Conservation (phyloP, 331 rosid species). For the Rhamnella rubrinervis region DNA sequence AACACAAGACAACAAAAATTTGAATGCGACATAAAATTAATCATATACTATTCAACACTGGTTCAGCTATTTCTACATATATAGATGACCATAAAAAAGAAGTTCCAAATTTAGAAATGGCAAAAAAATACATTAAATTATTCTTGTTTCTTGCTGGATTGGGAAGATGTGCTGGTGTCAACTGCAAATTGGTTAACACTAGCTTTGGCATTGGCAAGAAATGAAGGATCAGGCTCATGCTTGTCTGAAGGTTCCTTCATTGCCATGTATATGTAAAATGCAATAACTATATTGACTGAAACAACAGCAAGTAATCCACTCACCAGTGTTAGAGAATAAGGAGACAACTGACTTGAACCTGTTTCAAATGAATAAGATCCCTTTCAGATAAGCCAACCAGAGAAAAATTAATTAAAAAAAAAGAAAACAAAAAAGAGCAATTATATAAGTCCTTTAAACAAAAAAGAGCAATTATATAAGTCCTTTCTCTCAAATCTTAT, state of each 20-base stretch:
- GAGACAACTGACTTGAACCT: conserved; percentile 62
- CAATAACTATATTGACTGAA: conserved; percentile 78
- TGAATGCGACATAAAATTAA: too few species aligned
- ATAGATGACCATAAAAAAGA: too few species aligned
- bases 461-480: neutral
- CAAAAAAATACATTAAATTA: conserved; percentile 10
- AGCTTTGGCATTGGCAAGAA: conserved; percentile 83
- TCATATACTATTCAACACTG: too few species aligned
- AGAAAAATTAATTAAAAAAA: conserved; percentile 16
- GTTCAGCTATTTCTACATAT: too few species aligned
- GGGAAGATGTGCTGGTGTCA: conserved; percentile 42
- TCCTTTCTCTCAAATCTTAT: neutral
- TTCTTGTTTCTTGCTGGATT: conserved; percentile 62
- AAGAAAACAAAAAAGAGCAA: conserved; percentile 15
- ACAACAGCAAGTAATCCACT: conserved; percentile 92
- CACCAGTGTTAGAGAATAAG: conserved; percentile 68
- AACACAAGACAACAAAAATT: too few species aligned
- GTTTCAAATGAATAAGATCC: conserved; percentile 14
- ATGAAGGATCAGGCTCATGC: conserved; percentile 79
- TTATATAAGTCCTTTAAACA: neutral
- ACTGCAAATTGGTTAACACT: conserved; percentile 49
- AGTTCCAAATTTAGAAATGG: too few species aligned
- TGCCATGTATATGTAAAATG: conserved; percentile 75
- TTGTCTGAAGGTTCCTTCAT: conserved; percentile 76
- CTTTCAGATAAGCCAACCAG: conserved; percentile 1